Evolutionary conservation across 371 early-diverging fungal genomes (phyloP).

Genomic region (Mucor saturninus): DNA sequence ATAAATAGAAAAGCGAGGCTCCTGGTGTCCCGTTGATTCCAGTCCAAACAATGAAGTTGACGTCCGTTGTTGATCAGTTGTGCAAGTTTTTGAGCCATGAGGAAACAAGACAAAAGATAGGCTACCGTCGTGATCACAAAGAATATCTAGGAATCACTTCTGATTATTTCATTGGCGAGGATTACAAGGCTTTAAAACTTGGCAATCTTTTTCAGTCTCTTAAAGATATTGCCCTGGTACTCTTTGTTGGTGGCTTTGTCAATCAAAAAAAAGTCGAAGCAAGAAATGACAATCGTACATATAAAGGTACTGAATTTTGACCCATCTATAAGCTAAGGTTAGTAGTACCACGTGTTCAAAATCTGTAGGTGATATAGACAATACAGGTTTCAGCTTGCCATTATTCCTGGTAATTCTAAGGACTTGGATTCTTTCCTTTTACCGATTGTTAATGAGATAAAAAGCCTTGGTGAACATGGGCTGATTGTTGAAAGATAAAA

Average conservation of each 20-base stretch:
- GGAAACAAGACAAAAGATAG: not conserved
- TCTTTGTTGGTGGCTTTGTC: too few species aligned
- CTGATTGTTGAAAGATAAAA: too few species aligned
- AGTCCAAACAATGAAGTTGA: not conserved
- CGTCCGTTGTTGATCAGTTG: constrained; percentile 4
- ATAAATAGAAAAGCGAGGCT: not conserved
- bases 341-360: too few species aligned
- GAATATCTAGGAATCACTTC: not conserved
- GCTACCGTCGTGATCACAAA: not conserved
- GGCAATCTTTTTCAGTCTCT: too few species aligned
- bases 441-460: not conserved
- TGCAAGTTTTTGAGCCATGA: not conserved
- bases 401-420: constrained; percentile 5
- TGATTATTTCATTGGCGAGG: constrained; percentile 10
- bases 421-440: constrained; percentile 8
- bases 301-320: not conserved
- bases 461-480: not conserved
- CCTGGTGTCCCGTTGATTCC: not conserved
- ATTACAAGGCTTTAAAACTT: too few species aligned
- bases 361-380: not conserved
- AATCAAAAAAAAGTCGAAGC: constrained; percentile 7
- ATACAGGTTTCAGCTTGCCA: constrained; percentile 1
- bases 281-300: constrained; percentile 1
- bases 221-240: too few species aligned
- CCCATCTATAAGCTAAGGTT: too few species aligned